These are phyloP conservation scores for Auricularia sp. DNA, from an alignment of 768 basidiomycete species.

Conservation along the genomic window DNA sequence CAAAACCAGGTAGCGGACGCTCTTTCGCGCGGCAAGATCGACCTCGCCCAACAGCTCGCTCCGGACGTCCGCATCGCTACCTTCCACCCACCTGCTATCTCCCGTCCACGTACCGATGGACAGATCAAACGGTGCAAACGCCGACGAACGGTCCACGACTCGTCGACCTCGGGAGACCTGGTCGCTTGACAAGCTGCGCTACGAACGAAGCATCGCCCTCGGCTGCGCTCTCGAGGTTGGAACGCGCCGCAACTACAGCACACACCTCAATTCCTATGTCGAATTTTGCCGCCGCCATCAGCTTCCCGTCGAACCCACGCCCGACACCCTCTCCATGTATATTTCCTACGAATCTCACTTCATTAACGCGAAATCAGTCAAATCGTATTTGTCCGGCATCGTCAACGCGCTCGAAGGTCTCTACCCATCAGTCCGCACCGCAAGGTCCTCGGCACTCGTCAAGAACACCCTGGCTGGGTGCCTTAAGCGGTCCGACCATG, in stretches of 20 bases:
- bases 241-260: constrained; percentile 6
- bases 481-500: constrained; percentile 10
- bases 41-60: background rate
- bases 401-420: constrained; percentile 4
- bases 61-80: constrained; percentile 6
- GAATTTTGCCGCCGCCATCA: constrained; percentile 6
- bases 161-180: constrained; percentile 23
- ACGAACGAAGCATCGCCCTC: constrained; percentile 23
- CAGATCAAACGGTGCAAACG: background rate
- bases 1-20: constrained; percentile 13
- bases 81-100: constrained; percentile 13
- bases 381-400: constrained; percentile 7
- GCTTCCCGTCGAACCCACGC: constrained; percentile 6
- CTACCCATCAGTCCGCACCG: background rate
- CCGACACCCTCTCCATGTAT: constrained; percentile 7
- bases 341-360: constrained; percentile 5
- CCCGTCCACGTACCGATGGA: constrained; percentile 10
- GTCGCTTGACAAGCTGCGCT: constrained; percentile 24
- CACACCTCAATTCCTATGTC: constrained; percentile 8
- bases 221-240: constrained; percentile 20
- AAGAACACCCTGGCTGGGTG: constrained; percentile 11
- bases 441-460: background rate
- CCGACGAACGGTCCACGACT: background rate
- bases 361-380: constrained; percentile 4
- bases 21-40: constrained; percentile 10